phyloP scores from a whole-genome alignment of 768 basidiomycete genomes.

The Suillus hirtellus region DNA sequence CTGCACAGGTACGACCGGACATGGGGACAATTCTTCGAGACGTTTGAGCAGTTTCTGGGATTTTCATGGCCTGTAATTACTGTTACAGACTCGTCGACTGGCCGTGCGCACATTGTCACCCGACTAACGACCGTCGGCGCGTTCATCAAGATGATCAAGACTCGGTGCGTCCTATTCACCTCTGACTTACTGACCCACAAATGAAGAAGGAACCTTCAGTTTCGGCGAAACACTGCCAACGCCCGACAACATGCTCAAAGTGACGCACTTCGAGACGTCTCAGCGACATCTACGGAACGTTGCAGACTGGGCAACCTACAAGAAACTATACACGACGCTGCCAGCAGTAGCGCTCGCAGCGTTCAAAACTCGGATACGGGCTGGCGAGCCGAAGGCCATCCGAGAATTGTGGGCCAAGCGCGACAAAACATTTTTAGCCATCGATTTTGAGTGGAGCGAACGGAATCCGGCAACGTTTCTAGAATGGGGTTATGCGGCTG shows the following conservation, averaged over 20 bases:
- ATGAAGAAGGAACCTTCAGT: constrained; percentile 34
- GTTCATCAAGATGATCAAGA: constrained; percentile 86
- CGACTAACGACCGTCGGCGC: constrained; percentile 67
- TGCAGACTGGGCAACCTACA: constrained; percentile 66
- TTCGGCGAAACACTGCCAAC: constrained; percentile 76
- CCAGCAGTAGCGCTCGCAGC: constrained; percentile 69
- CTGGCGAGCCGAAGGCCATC: constrained; percentile 66
- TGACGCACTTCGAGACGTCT: constrained; percentile 67
- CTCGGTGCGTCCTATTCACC: constrained; percentile 44
- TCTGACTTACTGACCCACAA: background rate
- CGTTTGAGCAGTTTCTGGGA: constrained; percentile 75
- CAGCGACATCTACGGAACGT: constrained; percentile 72
- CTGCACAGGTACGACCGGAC: constrained; percentile 68
- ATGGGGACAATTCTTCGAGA: constrained; percentile 78
- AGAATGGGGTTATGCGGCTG: constrained; percentile 84
- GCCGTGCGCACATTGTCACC: constrained; percentile 79
- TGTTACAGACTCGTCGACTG: constrained; percentile 71
- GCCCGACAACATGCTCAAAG: constrained; percentile 68
- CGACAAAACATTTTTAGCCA: constrained; percentile 74
- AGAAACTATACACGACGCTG: constrained; percentile 67
- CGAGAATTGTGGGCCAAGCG: constrained; percentile 64
- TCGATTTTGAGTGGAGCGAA: constrained; percentile 78
- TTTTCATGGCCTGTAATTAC: constrained; percentile 86
- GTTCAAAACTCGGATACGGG: constrained; percentile 60
- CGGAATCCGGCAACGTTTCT: constrained; percentile 65